phyloP scores from a whole-genome alignment of 306 rosid species.

The Castanopsis chinensis region DNA sequence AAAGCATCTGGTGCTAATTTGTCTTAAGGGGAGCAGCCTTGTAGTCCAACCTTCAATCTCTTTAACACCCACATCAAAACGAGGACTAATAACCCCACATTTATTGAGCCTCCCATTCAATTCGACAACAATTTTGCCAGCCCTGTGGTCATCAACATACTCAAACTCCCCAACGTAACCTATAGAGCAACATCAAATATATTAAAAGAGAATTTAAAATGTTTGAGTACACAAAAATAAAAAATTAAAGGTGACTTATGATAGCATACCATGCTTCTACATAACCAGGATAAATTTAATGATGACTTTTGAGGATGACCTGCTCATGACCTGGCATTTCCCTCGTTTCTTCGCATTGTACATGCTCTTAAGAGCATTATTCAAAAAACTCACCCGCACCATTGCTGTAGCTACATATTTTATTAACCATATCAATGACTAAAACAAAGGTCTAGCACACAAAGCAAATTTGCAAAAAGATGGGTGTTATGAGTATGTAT shows the following conservation, averaged over 20 bases:
- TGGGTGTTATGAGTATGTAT: no score
- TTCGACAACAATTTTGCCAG: slow-evolving; percentile 60
- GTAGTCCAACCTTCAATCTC: slow-evolving; percentile 47
- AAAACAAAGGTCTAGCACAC: background rate
- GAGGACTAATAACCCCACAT: slow-evolving; percentile 44
- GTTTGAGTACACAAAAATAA: no score
- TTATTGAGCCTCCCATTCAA: slow-evolving; percentile 44
- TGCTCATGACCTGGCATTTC: slow-evolving; percentile 44
- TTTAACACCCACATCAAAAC: slow-evolving; percentile 41
- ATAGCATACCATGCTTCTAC: slow-evolving; percentile 51
- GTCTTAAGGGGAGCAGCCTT: slow-evolving; percentile 44
- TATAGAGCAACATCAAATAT: slow-evolving; percentile 1
- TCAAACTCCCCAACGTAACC: slow-evolving; percentile 70
- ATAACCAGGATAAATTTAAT: slow-evolving; percentile 39
- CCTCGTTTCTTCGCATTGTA: slow-evolving; percentile 45
- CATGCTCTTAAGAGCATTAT: slow-evolving; percentile 46
- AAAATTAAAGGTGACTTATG: background rate
- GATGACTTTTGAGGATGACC: slow-evolving; percentile 41
- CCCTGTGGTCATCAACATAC: slow-evolving; percentile 61
- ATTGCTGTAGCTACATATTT: slow-evolving; percentile 17
- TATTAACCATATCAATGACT: background rate
- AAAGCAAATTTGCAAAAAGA: background rate
- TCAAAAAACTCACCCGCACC: slow-evolving; percentile 42
- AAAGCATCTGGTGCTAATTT: slow-evolving; percentile 12
- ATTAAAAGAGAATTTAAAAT: background rate